phyloP scores from a whole-genome alignment of 257 asterid genomes.

The Osmanthus fragrans region DNA sequence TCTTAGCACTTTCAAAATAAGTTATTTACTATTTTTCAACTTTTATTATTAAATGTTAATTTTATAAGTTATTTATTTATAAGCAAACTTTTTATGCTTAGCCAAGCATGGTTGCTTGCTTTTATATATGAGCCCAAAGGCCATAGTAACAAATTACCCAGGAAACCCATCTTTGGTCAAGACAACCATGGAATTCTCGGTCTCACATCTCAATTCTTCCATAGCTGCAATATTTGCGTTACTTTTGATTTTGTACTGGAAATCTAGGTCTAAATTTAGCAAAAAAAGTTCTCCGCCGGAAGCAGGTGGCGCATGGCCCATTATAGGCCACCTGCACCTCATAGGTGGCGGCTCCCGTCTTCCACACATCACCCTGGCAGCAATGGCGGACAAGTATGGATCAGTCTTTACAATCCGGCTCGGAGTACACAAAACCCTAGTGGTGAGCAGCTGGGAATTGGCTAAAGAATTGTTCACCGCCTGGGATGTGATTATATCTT shows the following conservation, averaged over 20 bases:
- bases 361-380: constrained; percentile 4
- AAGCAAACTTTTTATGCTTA: too few species aligned
- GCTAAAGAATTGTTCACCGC: constrained; percentile 22
- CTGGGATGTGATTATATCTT: not conserved
- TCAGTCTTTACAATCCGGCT: constrained; percentile 20
- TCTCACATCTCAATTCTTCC: not conserved
- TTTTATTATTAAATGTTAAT: too few species aligned
- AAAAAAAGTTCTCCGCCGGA: constrained; percentile 3
- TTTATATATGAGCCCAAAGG: too few species aligned
- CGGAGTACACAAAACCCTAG: constrained; percentile 6
- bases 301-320: constrained; percentile 27
- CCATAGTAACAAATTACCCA: too few species aligned
- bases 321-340: constrained; percentile 22
- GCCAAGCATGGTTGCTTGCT: too few species aligned
- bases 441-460: constrained; percentile 14
- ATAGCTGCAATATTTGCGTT: not conserved
- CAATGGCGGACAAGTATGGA: constrained; percentile 24
- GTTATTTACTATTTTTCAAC: too few species aligned
- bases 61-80: too few species aligned
- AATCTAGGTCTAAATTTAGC: not conserved
- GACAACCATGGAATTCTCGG: not conserved
- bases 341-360: not conserved
- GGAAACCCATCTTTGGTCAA: too few species aligned
- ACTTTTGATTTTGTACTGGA: not conserved
- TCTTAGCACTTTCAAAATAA: too few species aligned